phyloP scores from a whole-genome alignment of 2,329 filamentous ascomycete species.

The Sclerotinia borealis region DNA sequence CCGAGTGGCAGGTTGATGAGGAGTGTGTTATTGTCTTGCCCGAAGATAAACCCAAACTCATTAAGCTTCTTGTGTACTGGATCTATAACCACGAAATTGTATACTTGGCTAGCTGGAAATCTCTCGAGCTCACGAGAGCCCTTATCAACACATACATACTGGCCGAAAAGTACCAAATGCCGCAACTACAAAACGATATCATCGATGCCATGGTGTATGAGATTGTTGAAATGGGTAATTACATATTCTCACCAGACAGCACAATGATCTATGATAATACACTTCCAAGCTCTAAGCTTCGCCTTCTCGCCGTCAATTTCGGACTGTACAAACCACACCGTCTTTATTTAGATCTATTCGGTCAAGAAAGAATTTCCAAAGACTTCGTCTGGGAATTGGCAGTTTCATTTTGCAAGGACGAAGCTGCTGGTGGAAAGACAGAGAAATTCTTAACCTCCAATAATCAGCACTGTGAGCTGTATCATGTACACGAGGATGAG shows the following conservation, averaged over 20 bases:
- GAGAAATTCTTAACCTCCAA: background rate
- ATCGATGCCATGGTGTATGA: background rate
- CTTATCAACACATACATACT: background rate
- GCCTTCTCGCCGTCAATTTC: background rate
- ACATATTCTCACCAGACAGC: rapidly evolving
- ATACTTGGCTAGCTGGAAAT: background rate
- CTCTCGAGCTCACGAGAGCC: rapidly evolving
- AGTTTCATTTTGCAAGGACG: background rate
- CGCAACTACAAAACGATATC: background rate
- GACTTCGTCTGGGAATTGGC: background rate
- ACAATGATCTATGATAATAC: background rate
- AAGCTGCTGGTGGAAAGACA: background rate
- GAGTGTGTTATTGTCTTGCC: constrained; percentile 6
- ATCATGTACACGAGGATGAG: background rate
- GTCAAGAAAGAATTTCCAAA: no score
- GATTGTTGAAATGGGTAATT: rapidly evolving
- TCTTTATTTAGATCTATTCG: no score
- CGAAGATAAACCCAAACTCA: background rate
- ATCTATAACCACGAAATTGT: background rate
- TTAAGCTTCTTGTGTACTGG: background rate
- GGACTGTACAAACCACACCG: no score
- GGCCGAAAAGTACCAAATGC: background rate
- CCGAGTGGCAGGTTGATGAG: constrained; percentile 5
- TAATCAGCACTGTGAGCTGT: background rate
- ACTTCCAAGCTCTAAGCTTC: background rate